A percentile compares a stretch with the other conserved stretches of the same genome.
These are phyloP conservation scores for Trichomonas gallinae DNA, from an alignment of 208 protist genomes.

Conservation along the genomic window DNA sequence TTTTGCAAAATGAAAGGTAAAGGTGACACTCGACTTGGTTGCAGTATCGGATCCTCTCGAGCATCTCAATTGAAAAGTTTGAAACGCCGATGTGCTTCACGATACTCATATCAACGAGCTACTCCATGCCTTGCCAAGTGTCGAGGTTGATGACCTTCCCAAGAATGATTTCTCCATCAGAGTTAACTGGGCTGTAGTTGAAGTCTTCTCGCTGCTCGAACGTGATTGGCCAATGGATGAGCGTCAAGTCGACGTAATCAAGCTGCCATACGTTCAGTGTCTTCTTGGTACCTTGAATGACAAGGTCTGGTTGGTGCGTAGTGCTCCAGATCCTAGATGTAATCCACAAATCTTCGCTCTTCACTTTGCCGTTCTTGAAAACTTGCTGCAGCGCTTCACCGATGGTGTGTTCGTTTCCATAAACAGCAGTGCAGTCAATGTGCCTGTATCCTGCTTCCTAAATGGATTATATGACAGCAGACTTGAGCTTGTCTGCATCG, in stretches of 20 bases:
- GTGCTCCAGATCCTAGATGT: neutral
- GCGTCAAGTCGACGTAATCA: neutral
- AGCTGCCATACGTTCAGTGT: neutral
- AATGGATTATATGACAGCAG: neutral
- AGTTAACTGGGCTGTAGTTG: neutral
- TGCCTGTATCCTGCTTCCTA: neutral
- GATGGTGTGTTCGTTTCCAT: neutral
- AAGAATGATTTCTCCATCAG: neutral
- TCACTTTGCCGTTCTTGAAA: neutral
- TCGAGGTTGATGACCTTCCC: neutral
- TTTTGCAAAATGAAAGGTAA: neutral
- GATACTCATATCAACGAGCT: neutral
- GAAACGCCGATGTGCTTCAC: neutral
- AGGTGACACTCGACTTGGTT: slow-evolving; percentile 26
- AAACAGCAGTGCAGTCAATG: neutral
- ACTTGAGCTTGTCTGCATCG: no score
- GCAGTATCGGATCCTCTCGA: neutral
- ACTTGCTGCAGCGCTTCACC: neutral
- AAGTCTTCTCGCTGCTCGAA: neutral
- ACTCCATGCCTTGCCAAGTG: neutral
- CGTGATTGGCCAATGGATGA: neutral
- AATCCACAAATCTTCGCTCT: neutral
- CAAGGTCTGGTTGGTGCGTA: neutral
- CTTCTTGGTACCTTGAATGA: neutral
- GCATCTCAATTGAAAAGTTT: neutral